phyloP scores from a whole-genome alignment of 139 green algal species.

The Trebouxia sp. region DNA sequence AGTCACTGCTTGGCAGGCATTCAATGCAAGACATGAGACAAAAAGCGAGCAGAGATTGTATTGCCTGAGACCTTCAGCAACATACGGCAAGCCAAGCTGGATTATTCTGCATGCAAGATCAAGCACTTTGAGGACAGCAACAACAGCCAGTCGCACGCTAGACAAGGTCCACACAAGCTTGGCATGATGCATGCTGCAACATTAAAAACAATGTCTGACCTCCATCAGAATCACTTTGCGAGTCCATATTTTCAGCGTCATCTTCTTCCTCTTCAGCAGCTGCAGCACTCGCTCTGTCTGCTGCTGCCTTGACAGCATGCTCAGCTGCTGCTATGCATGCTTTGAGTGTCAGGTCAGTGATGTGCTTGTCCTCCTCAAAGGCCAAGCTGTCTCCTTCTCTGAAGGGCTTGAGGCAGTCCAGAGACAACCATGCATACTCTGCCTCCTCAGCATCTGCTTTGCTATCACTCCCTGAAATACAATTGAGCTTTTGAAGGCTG shows the following conservation, averaged over 20 bases:
- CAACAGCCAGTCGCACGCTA: too few species aligned
- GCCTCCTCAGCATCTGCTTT: constrained; percentile 71
- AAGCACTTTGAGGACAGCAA: too few species aligned
- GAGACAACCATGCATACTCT: constrained; percentile 89
- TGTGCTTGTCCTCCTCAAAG: constrained; percentile 11
- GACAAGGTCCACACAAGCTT: too few species aligned
- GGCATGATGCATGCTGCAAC: too few species aligned
- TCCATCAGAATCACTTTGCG: constrained; percentile 72
- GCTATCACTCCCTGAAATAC: background rate
- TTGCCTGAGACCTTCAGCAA: too few species aligned
- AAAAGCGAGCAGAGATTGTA: too few species aligned
- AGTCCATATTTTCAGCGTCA: constrained; percentile 28
- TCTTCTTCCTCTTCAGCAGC: constrained; percentile 9
- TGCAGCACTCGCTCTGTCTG: background rate
- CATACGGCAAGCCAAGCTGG: too few species aligned
- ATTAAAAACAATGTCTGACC: too few species aligned
- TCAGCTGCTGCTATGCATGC: constrained; percentile 65
- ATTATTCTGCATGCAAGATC: too few species aligned
- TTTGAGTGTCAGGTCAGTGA: constrained; percentile 41
- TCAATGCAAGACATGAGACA: too few species aligned
- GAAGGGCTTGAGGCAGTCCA: constrained; percentile 80
- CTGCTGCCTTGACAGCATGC: constrained; percentile 27
- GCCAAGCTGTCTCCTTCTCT: constrained; percentile 45
- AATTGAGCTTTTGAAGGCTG: too few species aligned
- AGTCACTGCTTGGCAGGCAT: too few species aligned